Evolutionary conservation across 129 eudicot species (phyloP).

Genomic region (Kitagawia praeruptora): DNA sequence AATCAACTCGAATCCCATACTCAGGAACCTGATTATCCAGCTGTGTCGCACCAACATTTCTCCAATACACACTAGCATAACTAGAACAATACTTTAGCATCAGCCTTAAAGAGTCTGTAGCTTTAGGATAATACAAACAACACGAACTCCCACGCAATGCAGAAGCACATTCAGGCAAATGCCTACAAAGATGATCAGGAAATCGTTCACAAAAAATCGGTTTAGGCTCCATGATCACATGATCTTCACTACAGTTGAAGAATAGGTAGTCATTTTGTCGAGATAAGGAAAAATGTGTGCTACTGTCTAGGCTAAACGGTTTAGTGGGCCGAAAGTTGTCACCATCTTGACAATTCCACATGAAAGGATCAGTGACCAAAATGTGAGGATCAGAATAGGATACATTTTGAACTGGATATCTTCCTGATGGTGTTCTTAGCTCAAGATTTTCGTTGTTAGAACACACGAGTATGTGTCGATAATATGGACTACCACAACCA

Average conservation of each 20-base stretch:
- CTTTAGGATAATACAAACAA: slow-evolving; percentile 90
- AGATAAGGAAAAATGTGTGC: slow-evolving; percentile 63
- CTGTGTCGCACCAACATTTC: slow-evolving; percentile 51
- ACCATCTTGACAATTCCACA: slow-evolving; percentile 86
- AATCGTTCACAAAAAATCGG: slow-evolving; percentile 72
- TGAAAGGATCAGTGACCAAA: slow-evolving; percentile 56
- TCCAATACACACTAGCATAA: slow-evolving; percentile 89
- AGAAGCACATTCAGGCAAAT: slow-evolving; percentile 53
- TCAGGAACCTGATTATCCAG: slow-evolving; percentile 58
- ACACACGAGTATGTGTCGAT: slow-evolving; percentile 67
- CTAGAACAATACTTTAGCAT: slow-evolving; percentile 74
- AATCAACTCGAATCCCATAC: slow-evolving; percentile 79
- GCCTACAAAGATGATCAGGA: slow-evolving; percentile 75
- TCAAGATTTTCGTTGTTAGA: slow-evolving; percentile 36
- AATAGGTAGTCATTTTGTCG: slow-evolving; percentile 76
- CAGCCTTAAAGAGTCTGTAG: slow-evolving; percentile 69
- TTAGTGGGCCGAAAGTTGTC: slow-evolving; percentile 46
- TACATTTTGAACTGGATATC: slow-evolving; percentile 43
- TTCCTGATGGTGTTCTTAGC: slow-evolving; percentile 83
- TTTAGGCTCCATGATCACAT: slow-evolving; percentile 69
- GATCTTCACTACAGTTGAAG: slow-evolving; percentile 63
- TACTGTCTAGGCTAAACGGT: slow-evolving; percentile 80
- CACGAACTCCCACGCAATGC: slow-evolving; percentile 48
- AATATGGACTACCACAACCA: slow-evolving; percentile 94
- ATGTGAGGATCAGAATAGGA: slow-evolving; percentile 79